Evolutionary conservation across 257 asterid genomes (phyloP), one percentile per base, ranked within the genome.

Genomic region (Solanum tacnaense): DNA sequence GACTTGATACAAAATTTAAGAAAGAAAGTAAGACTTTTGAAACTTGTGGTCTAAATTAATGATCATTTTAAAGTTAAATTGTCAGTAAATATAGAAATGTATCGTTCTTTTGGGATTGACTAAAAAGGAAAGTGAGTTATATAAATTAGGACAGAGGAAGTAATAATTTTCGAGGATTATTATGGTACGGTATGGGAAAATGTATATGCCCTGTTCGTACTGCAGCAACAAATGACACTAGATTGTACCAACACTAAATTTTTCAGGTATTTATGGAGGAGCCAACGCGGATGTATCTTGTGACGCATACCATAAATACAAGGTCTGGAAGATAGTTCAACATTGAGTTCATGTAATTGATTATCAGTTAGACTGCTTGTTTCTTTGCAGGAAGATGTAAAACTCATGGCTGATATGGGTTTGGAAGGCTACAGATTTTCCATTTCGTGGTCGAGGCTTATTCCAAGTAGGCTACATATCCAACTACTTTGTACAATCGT

Each of bases 361-460:
- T 36, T 1, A n/a, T 83, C 52, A 34, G 65, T 84, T 58, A 58
- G 18, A 31, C 29, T 58, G 16, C 34, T 76, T 41, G 15, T 32
- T 84, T 38, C 7, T 75, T 29, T 88, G 62, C 87, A 90, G 92
- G 92, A 88, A 52, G 92, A 90, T 76, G 89, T 88, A 25, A 65
- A 27, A 41, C 84, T 86, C 31, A 86, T 74, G 84, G 84, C 84
- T 52, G 62, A 74, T 35, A 86, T 56, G 49, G 84, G 70, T 25
- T 72, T 86, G 84, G 84, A 86, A 49, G 88, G 84, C 3, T 86
- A 88, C 81, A 88, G 92, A 62, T 88, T 90, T 71, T 90, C 92
- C 1, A 87, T 90, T 78, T 90, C 92, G n/a, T 90, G 92, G 91
- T 84, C 92, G 32, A 88, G 92, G 41, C 91, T 90, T 49, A 75